phyloP scores from a whole-genome alignment of 2,329 filamentous ascomycete species.

The Neobulgaria alba region DNA sequence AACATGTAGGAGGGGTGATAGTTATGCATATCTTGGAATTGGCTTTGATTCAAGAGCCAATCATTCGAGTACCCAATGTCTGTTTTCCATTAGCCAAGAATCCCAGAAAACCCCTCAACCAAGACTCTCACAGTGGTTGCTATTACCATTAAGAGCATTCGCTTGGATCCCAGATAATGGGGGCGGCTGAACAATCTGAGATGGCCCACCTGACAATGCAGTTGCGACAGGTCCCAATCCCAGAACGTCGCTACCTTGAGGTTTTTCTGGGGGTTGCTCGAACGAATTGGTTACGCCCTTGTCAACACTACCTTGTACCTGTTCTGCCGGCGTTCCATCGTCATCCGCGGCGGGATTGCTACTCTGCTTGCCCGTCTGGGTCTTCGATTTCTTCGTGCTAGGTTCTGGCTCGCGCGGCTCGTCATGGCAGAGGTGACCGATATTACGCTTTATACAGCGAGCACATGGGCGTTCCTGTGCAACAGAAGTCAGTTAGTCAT shows the following conservation, averaged over 20 bases:
- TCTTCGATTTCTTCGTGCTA: constrained; percentile 64
- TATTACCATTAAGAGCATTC: constrained; percentile 52
- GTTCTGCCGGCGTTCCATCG: constrained; percentile 48
- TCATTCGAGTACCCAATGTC: constrained; percentile 75
- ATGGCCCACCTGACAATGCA: constrained; percentile 41
- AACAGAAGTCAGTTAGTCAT: constrained; percentile 25
- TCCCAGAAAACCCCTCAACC: constrained; percentile 5
- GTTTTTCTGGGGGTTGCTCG: constrained; percentile 44
- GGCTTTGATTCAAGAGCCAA: constrained; percentile 65
- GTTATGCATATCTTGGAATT: constrained; percentile 89
- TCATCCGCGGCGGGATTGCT: constrained; percentile 45
- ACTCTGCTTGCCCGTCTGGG: constrained; percentile 46
- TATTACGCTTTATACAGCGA: constrained; percentile 96
- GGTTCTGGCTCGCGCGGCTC: constrained; percentile 79
- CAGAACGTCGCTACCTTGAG: constrained; percentile 32
- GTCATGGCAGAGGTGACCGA: constrained; percentile 96
- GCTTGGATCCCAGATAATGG: constrained; percentile 59
- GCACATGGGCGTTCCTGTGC: constrained; percentile 86
- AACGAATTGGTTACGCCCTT: constrained; percentile 46
- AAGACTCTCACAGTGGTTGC: constrained; percentile 66
- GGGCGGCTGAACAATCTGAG: constrained; percentile 66
- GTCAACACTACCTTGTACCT: constrained; percentile 36
- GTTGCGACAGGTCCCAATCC: constrained; percentile 15
- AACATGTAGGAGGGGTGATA: constrained; percentile 95
- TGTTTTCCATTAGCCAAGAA: constrained; percentile 31